These are phyloP conservation scores for Truncatella angustata DNA, from an alignment of 2,329 filamentous ascomycete species.

Conservation along the genomic window DNA sequence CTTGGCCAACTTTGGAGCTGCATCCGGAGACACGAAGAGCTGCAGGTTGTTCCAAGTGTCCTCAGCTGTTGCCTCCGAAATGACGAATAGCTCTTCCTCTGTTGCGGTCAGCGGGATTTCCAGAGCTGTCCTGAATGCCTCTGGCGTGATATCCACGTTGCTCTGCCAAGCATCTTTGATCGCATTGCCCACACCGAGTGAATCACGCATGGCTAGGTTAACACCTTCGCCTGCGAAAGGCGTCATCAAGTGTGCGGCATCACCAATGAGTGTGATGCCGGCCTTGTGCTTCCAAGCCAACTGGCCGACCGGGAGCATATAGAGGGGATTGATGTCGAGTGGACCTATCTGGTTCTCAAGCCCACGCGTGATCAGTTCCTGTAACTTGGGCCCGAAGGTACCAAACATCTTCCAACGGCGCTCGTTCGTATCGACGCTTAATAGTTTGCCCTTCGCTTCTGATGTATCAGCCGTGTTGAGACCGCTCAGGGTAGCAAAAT, in stretches of 20 bases:
- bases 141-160: background rate
- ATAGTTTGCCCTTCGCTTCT: constrained; percentile 1
- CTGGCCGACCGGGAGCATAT: constrained; percentile 23
- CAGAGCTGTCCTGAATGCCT: background rate
- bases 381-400: background rate
- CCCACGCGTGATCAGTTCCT: background rate
- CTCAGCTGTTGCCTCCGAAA: background rate
- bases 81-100: background rate
- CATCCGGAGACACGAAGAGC: background rate
- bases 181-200: constrained; percentile 32
- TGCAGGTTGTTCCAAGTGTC: background rate
- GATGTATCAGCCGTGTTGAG: constrained; percentile 6
- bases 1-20: background rate
- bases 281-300: constrained; percentile 21
- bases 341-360: background rate
- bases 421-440: background rate
- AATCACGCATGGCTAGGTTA: constrained; percentile 46
- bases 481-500: constrained; percentile 13
- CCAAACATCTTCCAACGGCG: background rate
- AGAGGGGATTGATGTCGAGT: constrained; percentile 12
- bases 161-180: constrained; percentile 1
- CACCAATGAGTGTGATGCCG: constrained; percentile 49
- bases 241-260: constrained; percentile 49
- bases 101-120: background rate
- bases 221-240: constrained; percentile 49